These are phyloP conservation scores for Hanseniaspora occidentalis DNA, from an alignment of 805 yeast genomes.

Conservation along the genomic window DNA sequence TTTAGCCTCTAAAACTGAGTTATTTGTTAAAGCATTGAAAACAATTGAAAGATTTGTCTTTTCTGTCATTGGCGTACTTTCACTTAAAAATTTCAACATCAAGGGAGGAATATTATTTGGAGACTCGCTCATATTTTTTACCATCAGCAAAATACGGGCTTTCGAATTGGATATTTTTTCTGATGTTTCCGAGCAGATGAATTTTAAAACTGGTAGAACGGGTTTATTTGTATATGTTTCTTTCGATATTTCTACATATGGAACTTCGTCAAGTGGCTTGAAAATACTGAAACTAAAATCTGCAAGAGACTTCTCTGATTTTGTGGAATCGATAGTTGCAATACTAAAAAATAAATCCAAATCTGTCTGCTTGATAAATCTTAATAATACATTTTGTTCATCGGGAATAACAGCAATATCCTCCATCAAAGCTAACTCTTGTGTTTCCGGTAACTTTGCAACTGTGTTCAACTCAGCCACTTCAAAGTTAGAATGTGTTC, in stretches of 20 bases:
- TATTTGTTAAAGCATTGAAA: slow-evolving; percentile 30
- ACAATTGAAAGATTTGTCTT: neutral
- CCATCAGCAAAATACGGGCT: neutral
- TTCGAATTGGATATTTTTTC: neutral
- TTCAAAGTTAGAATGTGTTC: neutral
- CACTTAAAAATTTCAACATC: neutral
- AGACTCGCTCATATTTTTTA: neutral
- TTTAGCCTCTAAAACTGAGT: slow-evolving; percentile 39
- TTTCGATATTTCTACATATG: neutral
- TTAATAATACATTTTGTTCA: too few species aligned
- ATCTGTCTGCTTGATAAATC: too few species aligned
- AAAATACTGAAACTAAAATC: neutral
- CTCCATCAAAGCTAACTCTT: too few species aligned
- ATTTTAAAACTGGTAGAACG: neutral
- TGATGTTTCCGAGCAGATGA: neutral
- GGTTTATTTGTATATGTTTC: neutral
- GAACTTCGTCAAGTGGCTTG: neutral
- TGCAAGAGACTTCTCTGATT: too few species aligned
- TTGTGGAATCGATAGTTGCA: too few species aligned
- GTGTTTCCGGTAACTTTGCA: too few species aligned
- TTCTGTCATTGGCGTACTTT: neutral
- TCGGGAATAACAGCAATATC: too few species aligned
- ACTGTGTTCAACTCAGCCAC: too few species aligned
- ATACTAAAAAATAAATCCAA: too few species aligned
- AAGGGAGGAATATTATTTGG: neutral